Conservation (phyloP, 495 filamentous ascomycete genomes). For the Aspergillus ellipticus region DNA sequence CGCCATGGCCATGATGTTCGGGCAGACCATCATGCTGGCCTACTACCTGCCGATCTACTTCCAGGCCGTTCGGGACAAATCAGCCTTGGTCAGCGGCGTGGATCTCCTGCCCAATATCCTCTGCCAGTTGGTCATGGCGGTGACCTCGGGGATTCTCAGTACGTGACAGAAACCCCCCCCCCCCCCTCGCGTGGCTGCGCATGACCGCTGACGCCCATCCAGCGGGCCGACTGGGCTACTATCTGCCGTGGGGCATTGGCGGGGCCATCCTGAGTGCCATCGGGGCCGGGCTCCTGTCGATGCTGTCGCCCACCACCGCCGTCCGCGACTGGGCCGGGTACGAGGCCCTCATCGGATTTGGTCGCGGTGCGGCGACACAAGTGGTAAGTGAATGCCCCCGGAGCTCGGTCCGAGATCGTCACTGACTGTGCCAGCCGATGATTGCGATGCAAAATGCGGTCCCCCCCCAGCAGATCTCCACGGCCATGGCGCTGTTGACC, state of each 20-base stretch:
- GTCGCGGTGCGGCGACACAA: slow-evolving; percentile 7
- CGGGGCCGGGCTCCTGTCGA: slow-evolving; percentile 60
- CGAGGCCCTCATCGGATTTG: slow-evolving; percentile 55
- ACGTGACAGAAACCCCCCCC: not conserved
- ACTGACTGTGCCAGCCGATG: slow-evolving; percentile 25
- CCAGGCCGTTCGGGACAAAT: slow-evolving; percentile 24
- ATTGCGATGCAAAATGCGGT: slow-evolving; percentile 64
- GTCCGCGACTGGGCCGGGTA: slow-evolving; percentile 57
- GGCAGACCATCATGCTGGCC: not conserved
- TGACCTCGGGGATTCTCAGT: slow-evolving; percentile 32
- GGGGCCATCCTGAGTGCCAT: slow-evolving; percentile 50
- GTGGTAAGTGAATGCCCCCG: slow-evolving; percentile 12
- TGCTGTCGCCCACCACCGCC: slow-evolving; percentile 44
- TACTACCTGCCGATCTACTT: slow-evolving; percentile 38
- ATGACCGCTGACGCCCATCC: not conserved
- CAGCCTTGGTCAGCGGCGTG: slow-evolving; percentile 28
- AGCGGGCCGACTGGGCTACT: slow-evolving; percentile 8
- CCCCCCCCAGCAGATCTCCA: slow-evolving; percentile 57
- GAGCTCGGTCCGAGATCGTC: too few species aligned
- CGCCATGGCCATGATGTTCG: not conserved
- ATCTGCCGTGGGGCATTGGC: slow-evolving; percentile 53
- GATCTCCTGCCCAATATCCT: slow-evolving; percentile 35
- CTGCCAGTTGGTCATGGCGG: slow-evolving; percentile 36
- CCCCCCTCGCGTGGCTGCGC: not conserved
- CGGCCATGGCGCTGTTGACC: slow-evolving; percentile 61